Percentiles rank a stretch among this genome's conserved stretches.
Evolutionary conservation across 2,329 filamentous ascomycete species (phyloP).

Genomic region (Fusarium tjaetaba): DNA sequence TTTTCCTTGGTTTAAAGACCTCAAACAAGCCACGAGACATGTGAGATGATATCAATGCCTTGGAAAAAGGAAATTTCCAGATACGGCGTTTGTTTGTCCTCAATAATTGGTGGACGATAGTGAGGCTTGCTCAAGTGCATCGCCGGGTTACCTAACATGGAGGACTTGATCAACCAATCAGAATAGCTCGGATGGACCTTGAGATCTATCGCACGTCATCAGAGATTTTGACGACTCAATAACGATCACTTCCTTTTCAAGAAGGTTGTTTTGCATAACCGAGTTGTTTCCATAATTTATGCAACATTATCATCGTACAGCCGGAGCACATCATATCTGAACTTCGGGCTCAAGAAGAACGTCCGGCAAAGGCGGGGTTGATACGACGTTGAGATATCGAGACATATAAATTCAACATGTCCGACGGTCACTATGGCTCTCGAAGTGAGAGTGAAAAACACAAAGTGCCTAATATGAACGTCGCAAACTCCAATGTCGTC

Average conservation of each 20-base stretch:
- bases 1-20: background rate
- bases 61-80: background rate
- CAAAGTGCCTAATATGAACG: background rate
- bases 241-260: background rate
- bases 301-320: background rate
- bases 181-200: background rate
- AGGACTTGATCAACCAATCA: background rate
- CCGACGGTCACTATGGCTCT: rapidly evolving
- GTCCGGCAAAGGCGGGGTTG: background rate
- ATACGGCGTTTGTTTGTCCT: background rate
- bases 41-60: background rate
- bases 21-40: background rate
- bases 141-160: background rate
- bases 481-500: background rate
- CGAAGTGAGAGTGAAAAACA: too few relatives aligned
- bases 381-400: background rate
- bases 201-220: background rate
- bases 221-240: background rate
- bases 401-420: background rate
- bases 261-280: background rate
- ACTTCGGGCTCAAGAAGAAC: background rate
- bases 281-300: background rate
- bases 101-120: background rate
- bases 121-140: background rate
- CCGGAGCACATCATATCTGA: background rate